Evolutionary conservation across 1,284 basidiomycete genomes (phyloP).

Genomic region (Ustilago shanxiensis): DNA sequence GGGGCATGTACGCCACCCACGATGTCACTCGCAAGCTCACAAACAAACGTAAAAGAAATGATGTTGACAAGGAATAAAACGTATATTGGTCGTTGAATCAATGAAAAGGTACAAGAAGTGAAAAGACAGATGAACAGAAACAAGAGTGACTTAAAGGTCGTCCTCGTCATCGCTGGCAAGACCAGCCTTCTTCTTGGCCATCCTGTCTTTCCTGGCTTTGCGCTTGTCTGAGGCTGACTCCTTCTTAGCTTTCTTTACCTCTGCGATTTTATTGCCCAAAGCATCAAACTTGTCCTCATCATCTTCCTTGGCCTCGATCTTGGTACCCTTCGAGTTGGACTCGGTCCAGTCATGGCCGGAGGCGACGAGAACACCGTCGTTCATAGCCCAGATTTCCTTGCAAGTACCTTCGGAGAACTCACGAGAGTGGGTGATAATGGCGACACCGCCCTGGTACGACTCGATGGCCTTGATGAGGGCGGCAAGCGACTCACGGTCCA

Average conservation of each 20-base stretch:
- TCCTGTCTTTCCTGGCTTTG: slow-evolving; percentile 38
- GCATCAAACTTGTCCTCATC: slow-evolving; percentile 64
- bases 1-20: too few species aligned
- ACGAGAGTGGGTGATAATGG: slow-evolving; percentile 68
- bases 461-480: slow-evolving; percentile 69
- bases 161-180: slow-evolving; percentile 59
- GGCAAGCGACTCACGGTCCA: slow-evolving; percentile 70
- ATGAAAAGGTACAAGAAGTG: too few species aligned
- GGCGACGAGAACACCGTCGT: slow-evolving; percentile 61
- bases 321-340: slow-evolving; percentile 76
- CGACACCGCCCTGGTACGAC: slow-evolving; percentile 69
- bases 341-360: slow-evolving; percentile 85
- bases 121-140: too few species aligned
- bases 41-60: too few species aligned
- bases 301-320: slow-evolving; percentile 64
- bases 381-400: slow-evolving; percentile 69
- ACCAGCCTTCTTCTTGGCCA: slow-evolving; percentile 55
- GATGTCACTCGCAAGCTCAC: too few species aligned
- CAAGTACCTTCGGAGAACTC: slow-evolving; percentile 69
- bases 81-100: too few species aligned
- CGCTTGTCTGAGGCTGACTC: slow-evolving; percentile 36
- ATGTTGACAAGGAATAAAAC: too few species aligned
- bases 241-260: slow-evolving; percentile 63
- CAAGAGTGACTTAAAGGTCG: too few species aligned
- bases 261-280: slow-evolving; percentile 62